A percentile compares a stretch with the other conserved stretches of the same genome.
phyloP scores from a whole-genome alignment of 2,329 filamentous ascomycete species.

The Fusarium luffae region DNA sequence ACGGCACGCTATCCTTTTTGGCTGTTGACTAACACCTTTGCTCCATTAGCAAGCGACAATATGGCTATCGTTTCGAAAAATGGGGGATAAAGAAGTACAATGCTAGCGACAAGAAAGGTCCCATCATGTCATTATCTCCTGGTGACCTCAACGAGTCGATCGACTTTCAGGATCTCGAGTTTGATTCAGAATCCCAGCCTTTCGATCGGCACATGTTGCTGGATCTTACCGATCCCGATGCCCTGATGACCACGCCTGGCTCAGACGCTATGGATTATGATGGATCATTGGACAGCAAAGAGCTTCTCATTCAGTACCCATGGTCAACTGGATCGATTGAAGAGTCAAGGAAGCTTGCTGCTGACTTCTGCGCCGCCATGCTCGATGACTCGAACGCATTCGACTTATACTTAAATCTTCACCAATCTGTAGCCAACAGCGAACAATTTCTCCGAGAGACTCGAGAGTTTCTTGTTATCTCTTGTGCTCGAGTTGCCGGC shows the following conservation, averaged over 20 bases:
- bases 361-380: slow-evolving; percentile 44
- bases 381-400: slow-evolving; percentile 43
- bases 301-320: slow-evolving; percentile 15
- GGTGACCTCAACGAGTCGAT: slow-evolving; percentile 10
- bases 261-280: slow-evolving; percentile 20
- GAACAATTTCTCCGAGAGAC: slow-evolving; percentile 1
- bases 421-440: slow-evolving; percentile 1
- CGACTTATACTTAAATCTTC: slow-evolving; percentile 33
- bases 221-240: background rate
- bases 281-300: background rate
- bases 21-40: slow-evolving; percentile 1
- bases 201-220: slow-evolving; percentile 1
- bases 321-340: slow-evolving; percentile 30
- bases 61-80: slow-evolving; percentile 46
- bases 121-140: background rate
- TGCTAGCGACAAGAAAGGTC: slow-evolving; percentile 28
- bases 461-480: slow-evolving; percentile 31
- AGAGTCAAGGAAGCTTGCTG: slow-evolving; percentile 40
- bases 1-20: background rate
- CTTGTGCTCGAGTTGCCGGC: slow-evolving; percentile 36
- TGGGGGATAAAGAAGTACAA: slow-evolving; percentile 46
- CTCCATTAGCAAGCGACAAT: slow-evolving; percentile 46
- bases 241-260: background rate
- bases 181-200: background rate
- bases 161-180: slow-evolving; percentile 4